These are phyloP conservation scores for Bombardia bombarda DNA, from an alignment of 495 filamentous ascomycete species.

Conservation along the genomic window DNA sequence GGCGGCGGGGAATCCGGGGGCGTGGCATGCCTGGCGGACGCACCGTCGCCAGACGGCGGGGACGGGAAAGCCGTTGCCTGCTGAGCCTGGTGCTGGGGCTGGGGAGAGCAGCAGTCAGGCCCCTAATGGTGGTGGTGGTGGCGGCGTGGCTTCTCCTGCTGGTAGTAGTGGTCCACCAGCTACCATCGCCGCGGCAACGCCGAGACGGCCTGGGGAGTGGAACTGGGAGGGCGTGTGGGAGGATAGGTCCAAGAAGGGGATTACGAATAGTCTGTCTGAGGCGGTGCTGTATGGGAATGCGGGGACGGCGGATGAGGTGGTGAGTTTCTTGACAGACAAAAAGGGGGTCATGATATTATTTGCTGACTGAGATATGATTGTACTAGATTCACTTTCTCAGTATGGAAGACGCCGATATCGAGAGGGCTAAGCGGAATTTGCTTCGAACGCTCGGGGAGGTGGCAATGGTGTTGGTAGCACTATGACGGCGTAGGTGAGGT, in stretches of 20 bases:
- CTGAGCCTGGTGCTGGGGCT: neutral
- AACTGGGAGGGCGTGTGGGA: conserved; percentile 97
- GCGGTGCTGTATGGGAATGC: conserved; percentile 62
- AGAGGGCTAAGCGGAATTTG: conserved; percentile 53
- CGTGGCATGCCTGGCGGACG: conserved; percentile 83
- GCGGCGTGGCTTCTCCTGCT: too few relatives aligned
- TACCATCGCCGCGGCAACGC: conserved; percentile 14
- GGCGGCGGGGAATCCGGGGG: conserved; percentile 77
- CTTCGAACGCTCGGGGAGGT: conserved; percentile 45
- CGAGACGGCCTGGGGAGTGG: conserved; percentile 61
- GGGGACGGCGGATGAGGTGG: conserved; percentile 58
- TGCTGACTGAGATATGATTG: neutral
- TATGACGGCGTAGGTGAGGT: too few relatives aligned
- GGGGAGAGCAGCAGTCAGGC: neutral
- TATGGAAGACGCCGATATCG: conserved; percentile 53
- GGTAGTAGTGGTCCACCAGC: too few relatives aligned
- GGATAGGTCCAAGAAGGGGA: conserved; percentile 66
- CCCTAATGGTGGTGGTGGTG: too few relatives aligned
- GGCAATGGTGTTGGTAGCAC: too few relatives aligned
- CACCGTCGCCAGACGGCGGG: conserved; percentile 38
- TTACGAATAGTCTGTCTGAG: conserved; percentile 70
- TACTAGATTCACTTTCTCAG: conserved; percentile 61
- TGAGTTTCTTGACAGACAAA: conserved; percentile 35
- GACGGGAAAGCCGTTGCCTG: conserved; percentile 3
- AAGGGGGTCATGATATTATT: neutral